Percentiles rank a stretch among this genome's conserved stretches.
Evolutionary conservation across 345 rosid species (phyloP).

Genomic region (Pugionium dolabratum): DNA sequence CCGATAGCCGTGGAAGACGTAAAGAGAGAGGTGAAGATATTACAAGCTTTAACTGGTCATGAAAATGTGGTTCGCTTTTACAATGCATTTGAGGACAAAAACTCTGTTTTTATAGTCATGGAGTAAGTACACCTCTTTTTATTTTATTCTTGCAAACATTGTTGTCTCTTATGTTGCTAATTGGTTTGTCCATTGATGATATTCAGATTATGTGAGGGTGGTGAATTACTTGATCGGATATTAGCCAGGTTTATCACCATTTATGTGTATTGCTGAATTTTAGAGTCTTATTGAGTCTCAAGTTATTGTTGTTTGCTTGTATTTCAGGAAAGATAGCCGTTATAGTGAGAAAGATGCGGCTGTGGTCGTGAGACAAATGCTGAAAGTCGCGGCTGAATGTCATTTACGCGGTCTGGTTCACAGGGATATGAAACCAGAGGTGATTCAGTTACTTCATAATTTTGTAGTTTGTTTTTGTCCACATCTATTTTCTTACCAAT

Average conservation of each 20-base stretch:
- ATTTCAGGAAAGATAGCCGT: conserved; percentile 82
- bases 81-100: conserved; percentile 83
- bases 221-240: conserved; percentile 93
- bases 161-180: neutral
- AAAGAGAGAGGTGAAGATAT: conserved; percentile 83
- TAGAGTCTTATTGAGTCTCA: neutral
- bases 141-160: neutral
- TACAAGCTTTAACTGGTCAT: conserved; percentile 79
- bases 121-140: conserved; percentile 61
- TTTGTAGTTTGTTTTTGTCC: conserved; percentile 1
- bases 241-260: conserved; percentile 58
- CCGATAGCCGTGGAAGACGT: conserved; percentile 87
- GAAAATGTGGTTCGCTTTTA: conserved; percentile 87
- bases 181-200: conserved; percentile 15
- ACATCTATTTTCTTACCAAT: neutral
- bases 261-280: neutral
- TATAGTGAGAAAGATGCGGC: conserved; percentile 86
- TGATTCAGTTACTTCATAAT: conserved; percentile 28
- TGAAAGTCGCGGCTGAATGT: conserved; percentile 93
- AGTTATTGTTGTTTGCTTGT: neutral
- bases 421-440: conserved; percentile 99
- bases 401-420: conserved; percentile 93
- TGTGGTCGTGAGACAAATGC: conserved; percentile 87
- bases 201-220: conserved; percentile 91
- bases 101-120: conserved; percentile 92